phyloP scores from a whole-genome alignment of 1,139 yeast species.

The Oligophagozyma castellii region DNA sequence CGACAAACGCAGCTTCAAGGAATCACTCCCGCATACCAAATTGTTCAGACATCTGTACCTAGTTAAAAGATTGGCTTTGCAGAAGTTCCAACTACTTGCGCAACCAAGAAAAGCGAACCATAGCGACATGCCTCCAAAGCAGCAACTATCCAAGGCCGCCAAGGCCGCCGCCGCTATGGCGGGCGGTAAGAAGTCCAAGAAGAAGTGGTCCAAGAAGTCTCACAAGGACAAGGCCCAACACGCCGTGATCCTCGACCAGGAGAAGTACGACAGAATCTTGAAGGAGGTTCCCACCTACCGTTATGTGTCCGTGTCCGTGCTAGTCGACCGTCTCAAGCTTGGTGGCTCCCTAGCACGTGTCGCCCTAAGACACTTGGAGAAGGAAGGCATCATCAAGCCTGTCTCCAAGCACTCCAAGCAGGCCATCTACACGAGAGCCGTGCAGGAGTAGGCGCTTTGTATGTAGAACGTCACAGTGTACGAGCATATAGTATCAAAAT shows the following conservation, averaged over 20 bases:
- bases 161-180: slow-evolving; percentile 99
- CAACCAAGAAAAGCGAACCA: too few species aligned
- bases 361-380: slow-evolving; percentile 93
- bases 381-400: slow-evolving; percentile 89
- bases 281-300: slow-evolving; percentile 99
- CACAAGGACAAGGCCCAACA: slow-evolving; percentile 99
- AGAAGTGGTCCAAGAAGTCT: slow-evolving; percentile 99
- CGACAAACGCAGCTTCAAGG: too few species aligned
- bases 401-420: slow-evolving; percentile 94
- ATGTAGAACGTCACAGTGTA: too few species aligned
- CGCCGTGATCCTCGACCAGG: slow-evolving; percentile 94
- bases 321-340: slow-evolving; percentile 98
- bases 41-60: too few species aligned
- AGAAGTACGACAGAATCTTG: slow-evolving; percentile 96
- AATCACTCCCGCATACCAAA: too few species aligned
- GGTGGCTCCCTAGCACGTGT: slow-evolving; percentile 99
- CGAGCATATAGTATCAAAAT: too few species aligned
- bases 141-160: slow-evolving; percentile 98
- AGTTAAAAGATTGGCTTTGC: too few species aligned
- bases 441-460: slow-evolving; percentile 33
- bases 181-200: slow-evolving; percentile 99
- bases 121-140: slow-evolving; percentile 99
- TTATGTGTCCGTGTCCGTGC: slow-evolving; percentile 93
- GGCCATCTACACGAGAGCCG: slow-evolving; percentile 86
- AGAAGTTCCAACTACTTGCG: too few species aligned